Evolutionary conservation across 2,329 filamentous ascomycete genomes (phyloP), one percentile per base, ranked within the genome.

Genomic region (Claviceps humidiphila): DNA sequence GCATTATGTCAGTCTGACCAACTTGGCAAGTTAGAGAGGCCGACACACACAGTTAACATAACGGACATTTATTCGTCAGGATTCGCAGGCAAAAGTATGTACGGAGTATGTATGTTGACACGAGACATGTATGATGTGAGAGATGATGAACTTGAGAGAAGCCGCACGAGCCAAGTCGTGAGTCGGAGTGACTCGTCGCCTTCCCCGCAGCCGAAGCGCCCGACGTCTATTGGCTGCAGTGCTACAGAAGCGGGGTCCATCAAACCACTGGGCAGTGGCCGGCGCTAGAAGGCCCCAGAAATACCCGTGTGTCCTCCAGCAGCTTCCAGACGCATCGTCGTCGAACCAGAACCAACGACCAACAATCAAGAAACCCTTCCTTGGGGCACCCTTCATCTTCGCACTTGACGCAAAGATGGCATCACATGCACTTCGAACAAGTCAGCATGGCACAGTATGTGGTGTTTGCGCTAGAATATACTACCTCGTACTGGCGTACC

Each of bases 301-400:
- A 43, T 43, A 50, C 24, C 49, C 42, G 22, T 14, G 41, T 16
- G 1, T 11, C 24, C 38, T 51, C 51, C 48, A 34, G 51, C 24
- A 49, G 17, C 39, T 52, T 52, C 51, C 40, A 48, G 45, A 44
- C 16, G 39, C 46, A 39, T 26, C 51, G 9, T 16, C 45, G 34
- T 16, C 24, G 17, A 16, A 16, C 38, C 7, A 40, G 50, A 48
- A 52, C n/a, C 4, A 38, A 49, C 51, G n/a, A 52, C 17, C 13
- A 14, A 34, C 51, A 17, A 17, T 14, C 39, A 20, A 22, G 51
- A 49, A 52, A 44, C 30, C 30, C 39, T 52, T 38, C 39, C 24
- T 37, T 1, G 17, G 9, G 24, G 14, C 9, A 8, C 16, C 42
- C 17, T 5, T 44, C 40, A 24, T 13, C 49, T 14, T 34, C 9